phyloP scores from a whole-genome alignment of 1,284 basidiomycete genomes.

The Omphalotus olearius region DNA sequence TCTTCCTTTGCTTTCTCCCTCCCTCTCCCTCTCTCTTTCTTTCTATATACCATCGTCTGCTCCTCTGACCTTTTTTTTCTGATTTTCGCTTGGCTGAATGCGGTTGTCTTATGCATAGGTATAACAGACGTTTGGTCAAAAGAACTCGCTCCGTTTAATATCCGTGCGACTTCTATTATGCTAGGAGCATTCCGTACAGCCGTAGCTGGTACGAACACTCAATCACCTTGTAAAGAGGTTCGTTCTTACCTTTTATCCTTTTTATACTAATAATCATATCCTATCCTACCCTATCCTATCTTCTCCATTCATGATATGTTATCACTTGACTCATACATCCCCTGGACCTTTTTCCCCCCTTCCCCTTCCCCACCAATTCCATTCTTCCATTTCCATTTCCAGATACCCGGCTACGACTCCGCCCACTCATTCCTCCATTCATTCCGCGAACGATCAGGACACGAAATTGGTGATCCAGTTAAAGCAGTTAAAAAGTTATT shows the following conservation, averaged over 20 bases:
- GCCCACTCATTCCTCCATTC: not conserved
- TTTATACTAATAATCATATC: too few relatives aligned
- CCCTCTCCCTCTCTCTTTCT: too few relatives aligned
- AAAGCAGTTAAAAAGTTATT: constrained; percentile 10
- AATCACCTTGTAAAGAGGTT: constrained; percentile 5
- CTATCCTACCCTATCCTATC: too few relatives aligned
- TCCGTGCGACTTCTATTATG: constrained; percentile 5
- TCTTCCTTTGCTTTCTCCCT: too few relatives aligned
- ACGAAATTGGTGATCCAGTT: constrained; percentile 8
- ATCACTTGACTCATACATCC: too few relatives aligned
- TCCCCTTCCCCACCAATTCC: too few relatives aligned
- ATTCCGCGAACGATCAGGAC: constrained; percentile 3
- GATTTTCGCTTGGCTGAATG: not conserved
- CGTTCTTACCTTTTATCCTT: too few relatives aligned
- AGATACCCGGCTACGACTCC: constrained; percentile 6
- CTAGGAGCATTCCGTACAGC: constrained; percentile 13
- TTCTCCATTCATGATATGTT: too few relatives aligned
- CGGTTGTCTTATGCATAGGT: not conserved
- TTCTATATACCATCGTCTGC: too few relatives aligned
- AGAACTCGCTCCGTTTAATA: constrained; percentile 13
- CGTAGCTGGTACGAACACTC: constrained; percentile 1
- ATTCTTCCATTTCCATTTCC: too few relatives aligned
- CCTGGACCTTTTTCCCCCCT: too few relatives aligned
- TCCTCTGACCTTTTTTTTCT: too few relatives aligned
- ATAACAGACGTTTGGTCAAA: constrained; percentile 10